phyloP scores from a whole-genome alignment of 1,284 basidiomycete species.

The Ceratobasidium theobromae region DNA sequence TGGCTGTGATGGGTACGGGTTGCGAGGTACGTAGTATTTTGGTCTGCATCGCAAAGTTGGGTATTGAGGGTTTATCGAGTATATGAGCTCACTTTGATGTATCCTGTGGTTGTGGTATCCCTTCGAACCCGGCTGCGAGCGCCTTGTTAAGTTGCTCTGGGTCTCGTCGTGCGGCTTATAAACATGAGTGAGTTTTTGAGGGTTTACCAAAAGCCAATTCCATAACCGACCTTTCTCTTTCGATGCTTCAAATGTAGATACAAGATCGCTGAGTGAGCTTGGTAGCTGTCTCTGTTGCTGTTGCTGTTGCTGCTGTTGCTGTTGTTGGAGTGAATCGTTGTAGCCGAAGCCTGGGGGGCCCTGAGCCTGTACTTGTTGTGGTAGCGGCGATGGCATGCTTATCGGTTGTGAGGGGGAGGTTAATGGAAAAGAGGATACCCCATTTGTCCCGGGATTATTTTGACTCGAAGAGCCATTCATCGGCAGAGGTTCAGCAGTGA shows the following conservation, averaged over 20 bases:
- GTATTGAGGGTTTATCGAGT: not conserved
- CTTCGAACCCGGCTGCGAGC: conserved; percentile 86
- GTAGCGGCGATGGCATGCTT: conserved; percentile 56
- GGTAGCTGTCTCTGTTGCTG: conserved; percentile 49
- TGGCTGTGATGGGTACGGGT: conserved; percentile 87
- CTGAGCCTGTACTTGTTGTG: conserved; percentile 59
- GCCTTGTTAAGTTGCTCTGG: conserved; percentile 89
- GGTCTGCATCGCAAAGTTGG: conserved; percentile 56
- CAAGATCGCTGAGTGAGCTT: conserved; percentile 87
- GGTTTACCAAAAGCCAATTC: not conserved
- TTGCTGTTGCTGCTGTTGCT: conserved; percentile 34
- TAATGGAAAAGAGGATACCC: conserved; percentile 35
- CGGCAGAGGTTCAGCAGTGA: conserved; percentile 42
- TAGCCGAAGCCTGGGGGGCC: conserved; percentile 38
- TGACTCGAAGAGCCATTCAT: conserved; percentile 44
- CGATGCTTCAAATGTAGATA: conserved; percentile 91
- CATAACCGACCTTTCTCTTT: conserved; percentile 83
- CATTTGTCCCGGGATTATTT: conserved; percentile 31
- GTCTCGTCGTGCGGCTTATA: conserved; percentile 76
- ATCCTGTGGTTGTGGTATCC: conserved; percentile 89
- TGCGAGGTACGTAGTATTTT: conserved; percentile 94
- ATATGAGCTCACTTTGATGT: conserved; percentile 77
- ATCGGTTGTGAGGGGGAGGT: conserved; percentile 21
- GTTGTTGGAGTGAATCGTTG: conserved; percentile 33
- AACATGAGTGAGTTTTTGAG: conserved; percentile 31